Percentiles rank a stretch among this genome's conserved stretches.
These are phyloP conservation scores for Fusarium temperatum DNA, from an alignment of 2,329 filamentous ascomycete genomes.

Conservation along the genomic window DNA sequence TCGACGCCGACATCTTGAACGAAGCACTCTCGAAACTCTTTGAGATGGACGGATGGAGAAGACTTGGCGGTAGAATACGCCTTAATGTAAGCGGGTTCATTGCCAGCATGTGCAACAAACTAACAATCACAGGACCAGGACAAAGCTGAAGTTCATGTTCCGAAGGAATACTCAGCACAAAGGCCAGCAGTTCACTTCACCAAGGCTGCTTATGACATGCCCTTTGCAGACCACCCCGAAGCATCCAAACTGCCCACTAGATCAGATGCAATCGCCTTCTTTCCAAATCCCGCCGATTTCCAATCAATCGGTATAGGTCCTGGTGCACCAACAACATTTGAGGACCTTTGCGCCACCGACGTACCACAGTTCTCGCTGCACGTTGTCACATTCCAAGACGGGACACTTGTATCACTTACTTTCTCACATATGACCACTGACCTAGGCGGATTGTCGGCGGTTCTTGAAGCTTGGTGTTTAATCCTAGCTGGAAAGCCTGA, in stretches of 20 bases:
- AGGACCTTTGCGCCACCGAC: not conserved
- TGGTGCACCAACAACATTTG: not conserved
- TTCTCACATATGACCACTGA: not conserved
- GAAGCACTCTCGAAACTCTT: not conserved
- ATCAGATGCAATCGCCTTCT: not conserved
- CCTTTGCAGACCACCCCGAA: slow-evolving; percentile 53
- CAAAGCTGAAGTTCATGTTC: slow-evolving; percentile 47
- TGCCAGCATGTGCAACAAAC: too few species aligned
- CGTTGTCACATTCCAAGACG: not conserved
- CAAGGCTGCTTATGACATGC: slow-evolving; percentile 47
- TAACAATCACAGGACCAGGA: slow-evolving; percentile 2
- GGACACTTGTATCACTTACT: not conserved
- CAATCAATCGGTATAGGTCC: not conserved
- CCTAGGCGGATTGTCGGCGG: not conserved
- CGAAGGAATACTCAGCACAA: slow-evolving; percentile 40
- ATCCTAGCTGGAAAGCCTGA: not conserved
- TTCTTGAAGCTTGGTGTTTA: not conserved
- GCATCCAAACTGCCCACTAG: slow-evolving; percentile 49
- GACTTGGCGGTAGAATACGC: slow-evolving; percentile 50
- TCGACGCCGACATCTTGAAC: slow-evolving; percentile 51
- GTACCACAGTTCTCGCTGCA: not conserved
- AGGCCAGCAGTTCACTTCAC: slow-evolving; percentile 54
- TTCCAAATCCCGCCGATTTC: not conserved
- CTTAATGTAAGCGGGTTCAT: not conserved
- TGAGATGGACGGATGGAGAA: slow-evolving; percentile 53